Percentiles rank a stretch among this genome's conserved stretches.
phyloP scores from a whole-genome alignment of 2,329 filamentous ascomycete species.

The Parastagonospora avenae region DNA sequence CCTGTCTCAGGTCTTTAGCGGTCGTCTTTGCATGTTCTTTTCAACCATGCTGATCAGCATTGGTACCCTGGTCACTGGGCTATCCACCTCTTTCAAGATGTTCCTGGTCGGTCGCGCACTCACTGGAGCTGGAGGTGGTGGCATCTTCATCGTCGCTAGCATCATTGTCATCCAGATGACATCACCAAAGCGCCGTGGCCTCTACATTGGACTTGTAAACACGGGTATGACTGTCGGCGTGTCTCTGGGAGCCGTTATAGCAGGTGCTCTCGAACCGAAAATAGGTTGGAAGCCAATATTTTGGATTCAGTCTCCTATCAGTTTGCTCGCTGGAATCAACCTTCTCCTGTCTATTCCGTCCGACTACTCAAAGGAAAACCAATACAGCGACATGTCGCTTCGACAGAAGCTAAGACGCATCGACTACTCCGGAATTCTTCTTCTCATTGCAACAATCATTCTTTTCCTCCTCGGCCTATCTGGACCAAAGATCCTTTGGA shows the following conservation, averaged over 20 bases:
- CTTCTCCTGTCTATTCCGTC: conserved; percentile 70
- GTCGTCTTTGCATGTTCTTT: conserved; percentile 67
- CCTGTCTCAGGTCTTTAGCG: conserved; percentile 74
- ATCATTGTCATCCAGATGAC: conserved; percentile 79
- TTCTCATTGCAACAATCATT: conserved; percentile 62
- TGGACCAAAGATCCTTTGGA: conserved; percentile 64
- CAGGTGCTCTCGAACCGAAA: conserved; percentile 65
- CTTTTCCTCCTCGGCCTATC: conserved; percentile 74
- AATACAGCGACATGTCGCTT: conserved; percentile 45
- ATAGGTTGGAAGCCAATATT: conserved; percentile 79
- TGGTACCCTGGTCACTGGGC: conserved; percentile 69
- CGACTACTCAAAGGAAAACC: conserved; percentile 46
- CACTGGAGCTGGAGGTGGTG: conserved; percentile 71
- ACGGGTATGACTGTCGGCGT: conserved; percentile 73
- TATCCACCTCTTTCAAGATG: conserved; percentile 61
- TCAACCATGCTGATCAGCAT: conserved; percentile 64
- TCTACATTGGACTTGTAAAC: conserved; percentile 77
- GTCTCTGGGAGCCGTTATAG: conserved; percentile 72
- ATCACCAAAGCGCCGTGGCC: conserved; percentile 67
- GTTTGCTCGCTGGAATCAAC: conserved; percentile 64
- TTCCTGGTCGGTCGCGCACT: conserved; percentile 74
- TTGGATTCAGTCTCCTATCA: conserved; percentile 70
- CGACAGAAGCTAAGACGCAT: conserved; percentile 65
- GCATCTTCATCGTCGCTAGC: conserved; percentile 73
- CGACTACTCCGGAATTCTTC: conserved; percentile 74